phyloP scores from a whole-genome alignment of 2,329 filamentous ascomycete genomes.

The Pyrenophora graminea region DNA sequence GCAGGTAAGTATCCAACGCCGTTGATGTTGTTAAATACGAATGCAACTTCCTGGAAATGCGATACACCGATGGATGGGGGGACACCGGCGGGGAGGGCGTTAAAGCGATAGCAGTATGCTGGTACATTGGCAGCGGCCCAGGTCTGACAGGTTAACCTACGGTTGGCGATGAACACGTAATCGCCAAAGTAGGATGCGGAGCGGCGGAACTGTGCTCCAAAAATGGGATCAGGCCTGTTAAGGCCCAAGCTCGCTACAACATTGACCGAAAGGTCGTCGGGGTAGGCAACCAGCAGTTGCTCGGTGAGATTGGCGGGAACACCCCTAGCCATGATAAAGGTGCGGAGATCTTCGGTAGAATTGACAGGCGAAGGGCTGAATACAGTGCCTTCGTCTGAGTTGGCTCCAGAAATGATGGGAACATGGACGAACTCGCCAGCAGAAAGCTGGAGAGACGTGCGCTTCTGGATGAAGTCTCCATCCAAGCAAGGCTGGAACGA shows the following conservation, averaged over 20 bases:
- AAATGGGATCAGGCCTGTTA: constrained; percentile 20
- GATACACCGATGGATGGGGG: constrained; percentile 51
- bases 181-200: constrained; percentile 59
- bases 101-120: constrained; percentile 67
- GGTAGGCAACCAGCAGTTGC: constrained; percentile 36
- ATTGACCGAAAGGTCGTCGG: constrained; percentile 33
- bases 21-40: constrained; percentile 53
- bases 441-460: constrained; percentile 59
- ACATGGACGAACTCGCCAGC: constrained; percentile 66
- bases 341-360: constrained; percentile 58
- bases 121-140: constrained; percentile 56
- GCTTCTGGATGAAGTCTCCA: constrained; percentile 60
- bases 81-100: constrained; percentile 56
- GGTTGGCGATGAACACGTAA: constrained; percentile 59
- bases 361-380: constrained; percentile 61
- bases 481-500: constrained; percentile 55
- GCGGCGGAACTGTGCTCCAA: constrained; percentile 57
- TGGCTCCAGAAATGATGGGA: constrained; percentile 66
- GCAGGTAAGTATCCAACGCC: constrained; percentile 49
- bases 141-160: constrained; percentile 57
- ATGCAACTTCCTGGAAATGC: constrained; percentile 60
- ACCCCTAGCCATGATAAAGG: constrained; percentile 42
- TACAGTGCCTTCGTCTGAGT: constrained; percentile 67
- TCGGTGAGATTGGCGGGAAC: constrained; percentile 29
- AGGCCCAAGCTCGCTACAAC: constrained; percentile 31